Evolutionary conservation across 2,329 filamentous ascomycete species (phyloP), one percentile per base, ranked within the genome.

Genomic region (Colletotrichum destructivum): DNA sequence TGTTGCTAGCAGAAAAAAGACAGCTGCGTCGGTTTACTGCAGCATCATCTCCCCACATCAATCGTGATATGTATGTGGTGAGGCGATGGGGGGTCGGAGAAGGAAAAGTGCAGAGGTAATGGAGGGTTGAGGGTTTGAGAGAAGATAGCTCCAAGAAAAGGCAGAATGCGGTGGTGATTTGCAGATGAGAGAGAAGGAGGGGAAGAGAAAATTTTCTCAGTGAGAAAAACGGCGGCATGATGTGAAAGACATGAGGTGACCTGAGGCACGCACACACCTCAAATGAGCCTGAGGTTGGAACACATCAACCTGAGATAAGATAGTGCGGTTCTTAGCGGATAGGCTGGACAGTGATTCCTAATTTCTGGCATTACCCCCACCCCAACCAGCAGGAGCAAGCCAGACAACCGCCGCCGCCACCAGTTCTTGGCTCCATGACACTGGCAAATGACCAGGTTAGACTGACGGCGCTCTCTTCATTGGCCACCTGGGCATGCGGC

Each of bases 351-450:
- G 11, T 26, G 8, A 18, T 16, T 59, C 21, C 40, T 61, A 44
- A 18, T 42, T 63, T 35, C 47, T 18, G 49, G 47, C 16, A 31
- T 31, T 7, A n/a, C 59, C 59, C 59, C 46, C 46, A 51, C 42
- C 42, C 26, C 26, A 31, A 31, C 15, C 44, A 23, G 23, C 35
- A 21, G 23, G 23, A 40, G 40, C 31, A 7, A 7, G 54, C 54
- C 12, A 47, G 46, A 42, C 38, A 4, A 1, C 7, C 31, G 18
- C 8, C 56, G 35, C 35, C 35, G 9, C 35, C 35, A 11, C 8
- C 35, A 11, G 35, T 38, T 38, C 35, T 38, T 38, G 35, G 35
- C 35, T 38, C 35, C 31, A 35, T 8, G 31, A 35, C 31, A 35
- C 31, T 8, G 8, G 8, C 31, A 35, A 35, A 9, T 31, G 31